phyloP scores from a whole-genome alignment of 2,329 filamentous ascomycete genomes.

The Fusarium nanum region DNA sequence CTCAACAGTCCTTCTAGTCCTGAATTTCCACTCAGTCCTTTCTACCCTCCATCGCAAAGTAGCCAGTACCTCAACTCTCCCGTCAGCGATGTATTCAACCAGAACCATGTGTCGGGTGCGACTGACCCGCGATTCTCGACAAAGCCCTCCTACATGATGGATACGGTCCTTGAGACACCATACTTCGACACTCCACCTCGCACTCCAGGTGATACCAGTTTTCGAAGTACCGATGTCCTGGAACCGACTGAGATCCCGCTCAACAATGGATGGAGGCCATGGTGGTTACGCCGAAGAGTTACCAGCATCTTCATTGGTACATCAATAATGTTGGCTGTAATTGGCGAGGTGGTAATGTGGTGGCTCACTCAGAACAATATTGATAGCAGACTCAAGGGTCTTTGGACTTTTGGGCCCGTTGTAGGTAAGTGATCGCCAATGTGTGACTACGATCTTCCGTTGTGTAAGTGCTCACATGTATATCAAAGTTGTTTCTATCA shows the following conservation, averaged over 20 bases:
- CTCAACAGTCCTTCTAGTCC: conserved; percentile 32
- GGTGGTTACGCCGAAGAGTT: conserved; percentile 40
- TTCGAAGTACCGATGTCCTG: conserved; percentile 15
- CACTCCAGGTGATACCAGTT: conserved; percentile 27
- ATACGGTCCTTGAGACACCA: conserved; percentile 40
- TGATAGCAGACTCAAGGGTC: conserved; percentile 31
- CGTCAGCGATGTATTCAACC: conserved; percentile 36
- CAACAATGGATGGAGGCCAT: conserved; percentile 45
- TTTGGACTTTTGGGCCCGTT: conserved; percentile 48
- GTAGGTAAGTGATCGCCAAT: conserved; percentile 42
- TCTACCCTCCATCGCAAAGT: conserved; percentile 34
- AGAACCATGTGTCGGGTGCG: conserved; percentile 19
- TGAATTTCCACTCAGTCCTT: conserved; percentile 38
- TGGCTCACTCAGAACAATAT: conserved; percentile 37
- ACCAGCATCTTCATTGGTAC: conserved; percentile 36
- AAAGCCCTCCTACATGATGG: conserved; percentile 30
- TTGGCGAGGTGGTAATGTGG: conserved; percentile 44
- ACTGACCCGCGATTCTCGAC: conserved; percentile 17
- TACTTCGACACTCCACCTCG: conserved; percentile 43
- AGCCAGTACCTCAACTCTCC: conserved; percentile 35
- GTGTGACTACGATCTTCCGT: neutral
- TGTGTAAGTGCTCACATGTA: conserved; percentile 18
- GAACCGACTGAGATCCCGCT: conserved; percentile 38
- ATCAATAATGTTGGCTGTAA: conserved; percentile 39
- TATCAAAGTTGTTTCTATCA: conserved; percentile 40